phyloP scores from a whole-genome alignment of 345 rosid species.

The Litchi chinensis region DNA sequence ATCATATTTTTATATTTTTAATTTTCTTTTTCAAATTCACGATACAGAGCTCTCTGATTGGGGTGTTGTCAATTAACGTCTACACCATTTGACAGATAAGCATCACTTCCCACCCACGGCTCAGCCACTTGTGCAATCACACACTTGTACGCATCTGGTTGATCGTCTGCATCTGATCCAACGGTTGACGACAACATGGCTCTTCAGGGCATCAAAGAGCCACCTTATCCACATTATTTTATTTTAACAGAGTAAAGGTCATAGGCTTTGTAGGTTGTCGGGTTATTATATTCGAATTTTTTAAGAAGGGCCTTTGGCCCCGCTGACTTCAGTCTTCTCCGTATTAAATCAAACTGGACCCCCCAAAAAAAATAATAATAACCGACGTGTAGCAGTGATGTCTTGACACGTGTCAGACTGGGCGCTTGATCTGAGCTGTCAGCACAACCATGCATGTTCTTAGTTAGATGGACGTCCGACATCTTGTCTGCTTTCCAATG shows the following conservation, averaged over 20 bases:
- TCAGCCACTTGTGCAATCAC: not conserved
- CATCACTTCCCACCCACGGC: not conserved
- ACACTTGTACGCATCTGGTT: conserved; percentile 5
- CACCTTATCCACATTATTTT: conserved; percentile 4
- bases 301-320: not conserved
- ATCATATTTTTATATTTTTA: no score
- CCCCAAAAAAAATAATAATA: no score
- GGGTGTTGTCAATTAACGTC: not conserved
- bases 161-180: conserved; percentile 6
- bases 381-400: not conserved
- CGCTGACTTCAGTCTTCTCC: no score
- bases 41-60: not conserved
- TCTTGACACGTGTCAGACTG: not conserved
- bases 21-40: not conserved
- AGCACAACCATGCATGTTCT: not conserved
- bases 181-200: conserved; percentile 21
- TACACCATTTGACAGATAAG: conserved; percentile 19
- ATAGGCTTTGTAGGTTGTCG: not conserved
- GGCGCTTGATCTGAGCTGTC: not conserved
- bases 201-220: conserved; percentile 21
- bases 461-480: not conserved
- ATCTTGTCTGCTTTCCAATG: not conserved
- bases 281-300: not conserved
- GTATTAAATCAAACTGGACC: not conserved
- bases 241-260: not conserved